A percentile compares a stretch with the other conserved stretches of the same genome.
Evolutionary conservation across 78 protist genomes (phyloP).

Genomic region (Isochrysis galbana): DNA sequence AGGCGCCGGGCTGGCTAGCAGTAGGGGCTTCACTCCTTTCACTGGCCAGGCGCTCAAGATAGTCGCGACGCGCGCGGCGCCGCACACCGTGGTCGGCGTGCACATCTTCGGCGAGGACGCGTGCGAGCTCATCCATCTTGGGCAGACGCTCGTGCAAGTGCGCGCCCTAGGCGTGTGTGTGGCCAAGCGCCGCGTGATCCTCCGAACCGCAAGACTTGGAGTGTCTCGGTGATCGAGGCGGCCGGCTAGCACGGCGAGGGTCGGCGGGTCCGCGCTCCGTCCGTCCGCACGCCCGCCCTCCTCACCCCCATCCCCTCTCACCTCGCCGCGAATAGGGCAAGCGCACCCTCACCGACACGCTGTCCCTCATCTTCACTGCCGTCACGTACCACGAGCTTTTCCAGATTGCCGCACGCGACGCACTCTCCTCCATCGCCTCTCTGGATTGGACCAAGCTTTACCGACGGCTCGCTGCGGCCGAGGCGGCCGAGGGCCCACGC

Average conservation of each 20-base stretch:
- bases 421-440: no score
- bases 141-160: constrained; percentile 32
- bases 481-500: no score
- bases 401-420: constrained; percentile 16
- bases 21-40: no score
- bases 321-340: no score
- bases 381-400: constrained; percentile 48
- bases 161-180: neutral
- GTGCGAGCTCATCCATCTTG: constrained; percentile 43
- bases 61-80: neutral
- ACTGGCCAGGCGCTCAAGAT: neutral
- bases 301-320: no score
- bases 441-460: no score
- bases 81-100: constrained; percentile 21
- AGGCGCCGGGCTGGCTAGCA: neutral
- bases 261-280: no score
- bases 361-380: neutral
- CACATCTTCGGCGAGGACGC: constrained; percentile 39
- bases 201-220: neutral
- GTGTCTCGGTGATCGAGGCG: no score
- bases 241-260: no score
- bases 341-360: neutral
- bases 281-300: no score
- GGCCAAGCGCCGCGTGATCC: neutral
- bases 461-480: no score